Percentiles rank a stretch among this genome's conserved stretches.
phyloP scores from a whole-genome alignment of 2,329 filamentous ascomycete species.

The Colletotrichum brevisporum region DNA sequence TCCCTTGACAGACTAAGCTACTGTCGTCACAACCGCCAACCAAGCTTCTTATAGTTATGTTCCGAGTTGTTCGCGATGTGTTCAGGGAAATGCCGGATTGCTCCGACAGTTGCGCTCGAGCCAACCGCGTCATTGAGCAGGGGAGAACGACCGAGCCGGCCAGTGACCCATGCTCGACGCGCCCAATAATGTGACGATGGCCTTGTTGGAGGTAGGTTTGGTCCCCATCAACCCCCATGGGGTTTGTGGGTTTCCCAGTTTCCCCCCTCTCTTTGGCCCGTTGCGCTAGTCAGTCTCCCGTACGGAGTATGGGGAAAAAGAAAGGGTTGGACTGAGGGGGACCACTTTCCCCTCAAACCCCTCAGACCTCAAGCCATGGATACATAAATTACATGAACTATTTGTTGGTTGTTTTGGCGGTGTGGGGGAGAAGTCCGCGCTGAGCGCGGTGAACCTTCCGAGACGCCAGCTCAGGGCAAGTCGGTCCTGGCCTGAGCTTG shows the following conservation, averaged over 20 bases:
- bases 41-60: slow-evolving; percentile 26
- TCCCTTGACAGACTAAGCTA: neutral
- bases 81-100: neutral
- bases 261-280: slow-evolving; percentile 6
- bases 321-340: neutral
- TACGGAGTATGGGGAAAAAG: slow-evolving; percentile 17
- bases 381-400: no score
- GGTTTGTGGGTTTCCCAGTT: neutral
- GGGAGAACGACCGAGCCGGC: neutral
- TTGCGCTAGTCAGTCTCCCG: slow-evolving; percentile 13
- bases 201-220: slow-evolving; percentile 7
- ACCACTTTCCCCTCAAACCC: slow-evolving; percentile 12
- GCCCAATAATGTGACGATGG: slow-evolving; percentile 17
- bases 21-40: neutral
- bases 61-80: neutral
- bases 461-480: neutral
- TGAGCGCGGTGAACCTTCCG: neutral
- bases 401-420: neutral
- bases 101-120: slow-evolving; percentile 8
- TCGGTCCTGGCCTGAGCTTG: neutral
- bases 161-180: slow-evolving; percentile 1
- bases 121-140: slow-evolving; percentile 19
- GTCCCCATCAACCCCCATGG: slow-evolving; percentile 8
- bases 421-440: slow-evolving; percentile 7
- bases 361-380: neutral